A percentile compares a stretch with the other conserved stretches of the same genome.
These are phyloP conservation scores for Penicillium ucsense DNA, from an alignment of 495 filamentous ascomycete species.

Conservation along the genomic window DNA sequence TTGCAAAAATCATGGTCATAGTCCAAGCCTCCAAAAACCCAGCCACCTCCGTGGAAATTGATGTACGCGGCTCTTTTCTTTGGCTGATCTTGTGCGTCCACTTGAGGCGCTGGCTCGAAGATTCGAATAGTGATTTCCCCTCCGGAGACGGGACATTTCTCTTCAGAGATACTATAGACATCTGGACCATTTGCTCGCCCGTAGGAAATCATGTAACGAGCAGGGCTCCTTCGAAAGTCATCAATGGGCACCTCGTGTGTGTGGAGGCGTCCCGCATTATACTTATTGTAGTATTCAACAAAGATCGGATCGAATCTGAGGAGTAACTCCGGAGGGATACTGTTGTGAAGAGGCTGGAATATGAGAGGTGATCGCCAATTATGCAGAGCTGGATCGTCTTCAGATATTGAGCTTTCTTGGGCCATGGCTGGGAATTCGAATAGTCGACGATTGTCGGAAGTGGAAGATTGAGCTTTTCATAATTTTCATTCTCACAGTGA, in stretches of 20 bases:
- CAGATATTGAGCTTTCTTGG: not conserved
- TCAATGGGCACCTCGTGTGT: slow-evolving; percentile 36
- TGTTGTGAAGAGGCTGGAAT: slow-evolving; percentile 27
- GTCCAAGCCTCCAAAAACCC: slow-evolving; percentile 28
- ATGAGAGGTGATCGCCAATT: slow-evolving; percentile 12
- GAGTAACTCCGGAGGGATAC: slow-evolving; percentile 23
- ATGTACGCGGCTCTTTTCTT: slow-evolving; percentile 29
- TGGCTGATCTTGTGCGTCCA: slow-evolving; percentile 17
- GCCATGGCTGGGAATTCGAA: slow-evolving; percentile 2
- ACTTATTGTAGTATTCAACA: slow-evolving; percentile 28
- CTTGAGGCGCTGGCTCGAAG: slow-evolving; percentile 25
- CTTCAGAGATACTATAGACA: slow-evolving; percentile 29
- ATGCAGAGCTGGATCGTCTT: slow-evolving; percentile 12
- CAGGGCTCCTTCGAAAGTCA: slow-evolving; percentile 33
- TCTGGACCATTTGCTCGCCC: slow-evolving; percentile 25
- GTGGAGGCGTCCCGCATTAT: slow-evolving; percentile 32
- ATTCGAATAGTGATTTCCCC: slow-evolving; percentile 29
- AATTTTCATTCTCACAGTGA: no score
- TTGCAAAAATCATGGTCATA: slow-evolving; percentile 32
- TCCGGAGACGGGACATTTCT: slow-evolving; percentile 27
- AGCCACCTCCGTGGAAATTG: slow-evolving; percentile 33
- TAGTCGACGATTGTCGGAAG: not conserved
- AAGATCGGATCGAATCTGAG: slow-evolving; percentile 26
- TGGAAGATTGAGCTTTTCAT: no score
- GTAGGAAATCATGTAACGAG: slow-evolving; percentile 24